Percentiles rank a stretch among this genome's conserved stretches.
phyloP scores from a whole-genome alignment of 2,329 filamentous ascomycete genomes.

The Verticillium klebahnii region DNA sequence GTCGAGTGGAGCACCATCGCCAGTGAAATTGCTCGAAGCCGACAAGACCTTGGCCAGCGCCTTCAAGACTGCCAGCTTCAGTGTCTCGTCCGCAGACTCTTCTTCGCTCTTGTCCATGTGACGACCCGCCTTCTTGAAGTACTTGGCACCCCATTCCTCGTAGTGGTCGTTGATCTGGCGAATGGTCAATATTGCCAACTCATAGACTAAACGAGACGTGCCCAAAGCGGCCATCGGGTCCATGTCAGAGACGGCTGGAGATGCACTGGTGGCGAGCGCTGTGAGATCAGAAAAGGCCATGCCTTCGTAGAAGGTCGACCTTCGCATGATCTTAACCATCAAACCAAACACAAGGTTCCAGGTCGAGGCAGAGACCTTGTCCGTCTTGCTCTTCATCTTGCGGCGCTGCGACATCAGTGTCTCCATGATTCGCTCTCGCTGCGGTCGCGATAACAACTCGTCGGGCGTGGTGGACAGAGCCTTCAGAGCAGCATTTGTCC shows the following conservation, averaged over 20 bases:
- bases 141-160: conserved; percentile 36
- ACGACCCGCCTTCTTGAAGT: conserved; percentile 25
- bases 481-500: conserved; percentile 3
- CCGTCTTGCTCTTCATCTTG: conserved; percentile 15
- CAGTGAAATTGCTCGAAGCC: conserved; percentile 18
- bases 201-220: conserved; percentile 4
- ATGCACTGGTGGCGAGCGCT: conserved; percentile 24
- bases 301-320: conserved; percentile 45
- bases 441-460: conserved; percentile 34
- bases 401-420: conserved; percentile 22
- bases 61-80: conserved; percentile 31
- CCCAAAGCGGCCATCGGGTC: conserved; percentile 4
- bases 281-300: conserved; percentile 35
- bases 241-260: background rate
- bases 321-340: conserved; percentile 43
- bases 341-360: conserved; percentile 38
- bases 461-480: conserved; percentile 27
- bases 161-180: conserved; percentile 40
- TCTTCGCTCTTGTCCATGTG: conserved; percentile 14
- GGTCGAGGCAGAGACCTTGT: conserved; percentile 18
- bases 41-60: conserved; percentile 22
- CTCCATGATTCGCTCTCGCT: conserved; percentile 38
- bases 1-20: conserved; percentile 1
- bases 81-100: conserved; percentile 16
- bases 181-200: conserved; percentile 21